phyloP scores from a whole-genome alignment of 2,329 filamentous ascomycete species.

The Orbilia quercus region DNA sequence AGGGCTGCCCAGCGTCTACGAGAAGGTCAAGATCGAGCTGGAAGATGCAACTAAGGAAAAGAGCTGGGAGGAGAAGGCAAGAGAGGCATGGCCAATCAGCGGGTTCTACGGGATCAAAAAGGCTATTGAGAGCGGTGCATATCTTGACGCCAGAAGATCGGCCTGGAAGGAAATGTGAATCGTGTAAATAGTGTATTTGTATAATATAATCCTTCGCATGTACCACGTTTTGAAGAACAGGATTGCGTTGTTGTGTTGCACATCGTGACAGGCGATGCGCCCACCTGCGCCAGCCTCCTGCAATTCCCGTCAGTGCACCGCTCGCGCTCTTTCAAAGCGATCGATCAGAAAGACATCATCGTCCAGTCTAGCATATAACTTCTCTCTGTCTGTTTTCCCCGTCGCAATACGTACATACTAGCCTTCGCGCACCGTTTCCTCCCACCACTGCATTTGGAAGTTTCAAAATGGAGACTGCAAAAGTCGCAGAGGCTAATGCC shows the following conservation, averaged over 20 bases:
- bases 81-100: conserved; percentile 67
- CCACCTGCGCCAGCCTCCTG: conserved; percentile 46
- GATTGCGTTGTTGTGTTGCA: conserved; percentile 45
- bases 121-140: conserved; percentile 64
- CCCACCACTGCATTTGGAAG: neutral
- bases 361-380: neutral
- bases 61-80: conserved; percentile 61
- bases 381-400: neutral
- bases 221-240: no score
- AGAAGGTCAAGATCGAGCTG: conserved; percentile 69
- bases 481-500: conserved; percentile 13
- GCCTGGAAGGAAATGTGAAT: conserved; percentile 47
- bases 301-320: conserved; percentile 22
- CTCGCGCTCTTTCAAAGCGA: conserved; percentile 9
- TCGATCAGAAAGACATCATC: neutral
- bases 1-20: conserved; percentile 73
- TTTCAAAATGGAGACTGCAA: conserved; percentile 29
- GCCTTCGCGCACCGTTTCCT: neutral
- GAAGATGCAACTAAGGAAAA: conserved; percentile 29
- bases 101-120: conserved; percentile 72
- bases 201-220: neutral
- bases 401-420: no score
- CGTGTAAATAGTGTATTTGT: neutral
- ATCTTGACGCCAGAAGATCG: conserved; percentile 44
- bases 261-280: conserved; percentile 1